phyloP scores from a whole-genome alignment of 164 flowering plant species.

The Platanus orientalis region DNA sequence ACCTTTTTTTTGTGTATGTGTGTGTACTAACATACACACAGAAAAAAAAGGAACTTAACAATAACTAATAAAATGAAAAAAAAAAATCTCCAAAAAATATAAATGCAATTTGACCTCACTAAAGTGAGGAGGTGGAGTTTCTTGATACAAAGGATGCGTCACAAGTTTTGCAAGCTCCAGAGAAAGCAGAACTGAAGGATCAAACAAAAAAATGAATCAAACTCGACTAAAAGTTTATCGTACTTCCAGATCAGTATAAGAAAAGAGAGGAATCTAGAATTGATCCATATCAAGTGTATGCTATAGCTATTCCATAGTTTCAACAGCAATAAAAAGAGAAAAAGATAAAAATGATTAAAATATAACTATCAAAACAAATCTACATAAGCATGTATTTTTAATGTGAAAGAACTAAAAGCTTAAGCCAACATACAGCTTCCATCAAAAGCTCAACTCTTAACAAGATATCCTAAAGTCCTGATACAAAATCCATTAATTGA shows the following conservation, averaged over 20 bases:
- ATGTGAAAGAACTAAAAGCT: neutral
- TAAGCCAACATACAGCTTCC: neutral
- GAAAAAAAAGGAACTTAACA: slow-evolving; percentile 1
- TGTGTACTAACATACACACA: neutral
- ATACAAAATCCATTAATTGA: too few species aligned
- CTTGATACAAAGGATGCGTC: slow-evolving; percentile 57
- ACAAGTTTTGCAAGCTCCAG: slow-evolving; percentile 62
- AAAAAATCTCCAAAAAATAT: neutral
- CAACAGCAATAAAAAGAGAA: neutral
- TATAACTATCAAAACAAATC: neutral
- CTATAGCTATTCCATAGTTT: too few species aligned
- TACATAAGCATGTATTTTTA: too few species aligned
- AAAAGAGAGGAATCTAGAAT: too few species aligned
- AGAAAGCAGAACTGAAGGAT: slow-evolving; percentile 49
- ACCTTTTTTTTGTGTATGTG: neutral
- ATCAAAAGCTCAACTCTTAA: too few species aligned
- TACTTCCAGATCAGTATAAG: neutral
- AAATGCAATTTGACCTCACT: slow-evolving; percentile 42
- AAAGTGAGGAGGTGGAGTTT: slow-evolving; percentile 33
- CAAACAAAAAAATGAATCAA: neutral
- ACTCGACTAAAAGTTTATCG: neutral
- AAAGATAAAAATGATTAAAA: neutral
- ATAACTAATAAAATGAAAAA: neutral
- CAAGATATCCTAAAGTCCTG: too few species aligned
- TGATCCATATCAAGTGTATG: too few species aligned